Evolutionary conservation across 148 eudicot genomes (phyloP).

Genomic region (Fagopyrum tataricum): DNA sequence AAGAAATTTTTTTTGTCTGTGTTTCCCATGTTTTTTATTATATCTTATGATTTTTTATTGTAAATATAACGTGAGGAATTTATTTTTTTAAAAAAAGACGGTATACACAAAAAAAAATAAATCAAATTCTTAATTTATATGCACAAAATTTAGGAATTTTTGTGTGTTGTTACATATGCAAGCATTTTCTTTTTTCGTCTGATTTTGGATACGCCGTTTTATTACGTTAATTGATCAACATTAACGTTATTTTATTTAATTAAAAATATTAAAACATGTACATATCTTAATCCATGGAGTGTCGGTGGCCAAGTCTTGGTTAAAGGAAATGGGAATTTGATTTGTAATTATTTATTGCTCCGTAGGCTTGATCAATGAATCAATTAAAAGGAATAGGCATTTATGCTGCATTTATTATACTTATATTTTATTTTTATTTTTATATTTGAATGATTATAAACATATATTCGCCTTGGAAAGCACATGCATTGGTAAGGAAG

Average conservation of each 20-base stretch:
- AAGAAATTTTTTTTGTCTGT: too few relatives aligned
- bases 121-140: background rate
- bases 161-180: background rate
- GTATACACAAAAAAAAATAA: too few relatives aligned
- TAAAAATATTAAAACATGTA: background rate
- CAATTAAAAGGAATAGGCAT: background rate
- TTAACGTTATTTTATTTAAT: background rate
- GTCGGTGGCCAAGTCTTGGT: background rate
- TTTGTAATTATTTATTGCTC: background rate
- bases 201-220: background rate
- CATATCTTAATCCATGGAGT: background rate
- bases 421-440: too few relatives aligned
- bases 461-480: background rate
- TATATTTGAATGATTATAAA: background rate
- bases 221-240: background rate
- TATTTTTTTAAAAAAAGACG: too few relatives aligned
- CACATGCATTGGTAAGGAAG: background rate
- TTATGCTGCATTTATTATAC: background rate
- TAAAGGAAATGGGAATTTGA: background rate
- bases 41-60: too few relatives aligned
- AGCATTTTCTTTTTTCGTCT: background rate
- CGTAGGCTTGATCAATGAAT: background rate
- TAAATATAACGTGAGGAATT: too few relatives aligned
- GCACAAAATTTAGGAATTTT: too few relatives aligned
- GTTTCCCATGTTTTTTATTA: too few relatives aligned